Conservation (phyloP, 2,329 filamentous ascomycete species). For the Apiospora arundinis region DNA sequence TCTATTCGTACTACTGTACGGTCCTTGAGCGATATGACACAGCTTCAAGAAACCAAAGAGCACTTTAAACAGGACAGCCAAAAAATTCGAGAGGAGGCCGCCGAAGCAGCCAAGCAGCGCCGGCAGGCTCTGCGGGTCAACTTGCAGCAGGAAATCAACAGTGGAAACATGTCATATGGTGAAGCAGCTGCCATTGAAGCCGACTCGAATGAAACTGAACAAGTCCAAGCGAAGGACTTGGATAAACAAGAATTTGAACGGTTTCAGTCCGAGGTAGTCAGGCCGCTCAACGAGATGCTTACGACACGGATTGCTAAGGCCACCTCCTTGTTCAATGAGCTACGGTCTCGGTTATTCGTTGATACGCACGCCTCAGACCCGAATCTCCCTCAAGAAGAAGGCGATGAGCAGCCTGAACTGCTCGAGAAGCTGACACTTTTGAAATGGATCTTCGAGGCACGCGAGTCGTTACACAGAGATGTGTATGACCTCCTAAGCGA, state of each 20-base stretch:
- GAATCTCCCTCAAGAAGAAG: conserved; percentile 90
- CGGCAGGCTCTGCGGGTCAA: conserved; percentile 73
- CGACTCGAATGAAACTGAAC: conserved; percentile 74
- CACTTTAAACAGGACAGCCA: conserved; percentile 62
- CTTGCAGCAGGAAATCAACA: conserved; percentile 78
- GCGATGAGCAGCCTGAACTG: conserved; percentile 91
- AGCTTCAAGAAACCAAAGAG: conserved; percentile 73
- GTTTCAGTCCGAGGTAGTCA: conserved; percentile 84
- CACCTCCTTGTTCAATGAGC: conserved; percentile 76
- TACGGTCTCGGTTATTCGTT: conserved; percentile 75
- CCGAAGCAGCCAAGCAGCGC: conserved; percentile 55
- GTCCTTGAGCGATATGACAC: conserved; percentile 73
- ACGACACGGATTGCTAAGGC: conserved; percentile 76
- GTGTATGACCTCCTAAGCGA: conserved; percentile 85
- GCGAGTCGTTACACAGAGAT: conserved; percentile 85
- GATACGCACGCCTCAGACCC: conserved; percentile 73
- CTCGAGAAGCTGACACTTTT: conserved; percentile 92
- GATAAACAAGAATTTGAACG: conserved; percentile 82
- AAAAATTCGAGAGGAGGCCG: conserved; percentile 63
- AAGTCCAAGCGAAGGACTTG: conserved; percentile 71
- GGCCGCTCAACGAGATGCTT: conserved; percentile 81
- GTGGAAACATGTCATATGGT: conserved; percentile 80
- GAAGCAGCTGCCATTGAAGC: conserved; percentile 84
- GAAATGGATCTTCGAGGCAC: conserved; percentile 96
- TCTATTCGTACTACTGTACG: conserved; percentile 78